Base-by-base conservation (phyloP, 116 monocot genomes). In the Trichopus zeylanicus region DNA sequence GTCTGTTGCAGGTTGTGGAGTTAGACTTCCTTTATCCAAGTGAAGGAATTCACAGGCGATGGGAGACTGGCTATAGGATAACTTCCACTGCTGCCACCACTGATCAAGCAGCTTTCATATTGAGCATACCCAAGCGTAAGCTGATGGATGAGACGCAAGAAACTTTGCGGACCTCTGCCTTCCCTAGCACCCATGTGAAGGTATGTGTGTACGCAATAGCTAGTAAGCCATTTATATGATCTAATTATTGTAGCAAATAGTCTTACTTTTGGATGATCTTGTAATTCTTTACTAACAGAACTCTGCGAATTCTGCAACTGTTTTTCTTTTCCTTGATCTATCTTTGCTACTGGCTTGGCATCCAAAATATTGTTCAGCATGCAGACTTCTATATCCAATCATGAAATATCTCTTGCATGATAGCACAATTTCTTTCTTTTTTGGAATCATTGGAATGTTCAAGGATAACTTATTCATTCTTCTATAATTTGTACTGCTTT, bases 1-100 rank as follows among this genome's bases (percentile, higher is more conserved):
- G 58, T 30, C n/a, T 30, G 26, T 47, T 68, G 67, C 51, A 97
- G 97, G 91, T 98, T 48, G 97, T 91, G 38, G 97, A 98, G 60
- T 60, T 98, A 28, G 97, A 98, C 78, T 98, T 98, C 66, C 84
- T 98, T 53, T 98, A 98, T 32, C 97, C 97, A 57, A 98, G 97
- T 42, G 97, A 98, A 70, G 97, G 97, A 51, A 88, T 98, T 46
- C 97, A 98, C 72, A 58, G 84, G 46, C 66, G 97, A 56, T 91
- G 91, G 97, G 91, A 82, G 69, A 85, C 31, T 73, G 97, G 97
- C 28, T 98, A 84, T 67, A 76, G 97, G 55, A 98, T 98, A 67
- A 98, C 97, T 31, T 76, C 97, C 21, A 87, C 78, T 62, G 97
- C 97, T 68, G 97, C 97, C 18, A 98, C 97, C 12, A 19, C 81